phyloP scores from a whole-genome alignment of 1,284 basidiomycete species.

The Ceratobasidium sp. region DNA sequence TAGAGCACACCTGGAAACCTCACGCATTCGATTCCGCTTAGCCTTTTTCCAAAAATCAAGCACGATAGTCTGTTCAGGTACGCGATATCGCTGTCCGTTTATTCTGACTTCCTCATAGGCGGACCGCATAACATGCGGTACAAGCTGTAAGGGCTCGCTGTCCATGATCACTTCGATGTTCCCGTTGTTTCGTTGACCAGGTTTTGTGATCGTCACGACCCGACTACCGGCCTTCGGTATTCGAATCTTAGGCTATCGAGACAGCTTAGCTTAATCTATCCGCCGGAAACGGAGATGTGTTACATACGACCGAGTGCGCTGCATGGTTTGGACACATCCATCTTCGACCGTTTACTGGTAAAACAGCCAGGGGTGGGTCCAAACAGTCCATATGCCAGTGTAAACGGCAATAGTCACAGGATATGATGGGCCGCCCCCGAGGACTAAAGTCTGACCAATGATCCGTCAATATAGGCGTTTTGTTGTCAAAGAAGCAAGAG shows the following conservation, averaged over 20 bases:
- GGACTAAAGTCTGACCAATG: slow-evolving; percentile 29
- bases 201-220: slow-evolving; percentile 67
- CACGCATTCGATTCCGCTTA: slow-evolving; percentile 50
- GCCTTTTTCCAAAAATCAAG: slow-evolving; percentile 96
- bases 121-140: slow-evolving; percentile 52
- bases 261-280: slow-evolving; percentile 60
- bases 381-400: slow-evolving; percentile 99
- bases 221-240: slow-evolving; percentile 47
- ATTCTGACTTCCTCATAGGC: slow-evolving; percentile 49
- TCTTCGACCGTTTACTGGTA: slow-evolving; percentile 88
- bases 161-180: slow-evolving; percentile 87
- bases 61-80: slow-evolving; percentile 92
- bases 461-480: slow-evolving; percentile 9
- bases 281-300: slow-evolving; percentile 24
- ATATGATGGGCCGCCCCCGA: slow-evolving; percentile 67
- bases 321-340: slow-evolving; percentile 99
- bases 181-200: slow-evolving; percentile 84
- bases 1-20: slow-evolving; percentile 54
- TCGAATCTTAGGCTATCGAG: slow-evolving; percentile 71
- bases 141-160: slow-evolving; percentile 71
- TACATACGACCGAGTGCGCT: slow-evolving; percentile 75
- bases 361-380: slow-evolving; percentile 83
- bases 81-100: slow-evolving; percentile 78
- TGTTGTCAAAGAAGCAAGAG: background rate
- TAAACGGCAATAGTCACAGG: slow-evolving; percentile 94